Evolutionary conservation across 1,284 basidiomycete genomes (phyloP), one percentile per base, ranked within the genome.

Genomic region (Xerocomus minutiporus): DNA sequence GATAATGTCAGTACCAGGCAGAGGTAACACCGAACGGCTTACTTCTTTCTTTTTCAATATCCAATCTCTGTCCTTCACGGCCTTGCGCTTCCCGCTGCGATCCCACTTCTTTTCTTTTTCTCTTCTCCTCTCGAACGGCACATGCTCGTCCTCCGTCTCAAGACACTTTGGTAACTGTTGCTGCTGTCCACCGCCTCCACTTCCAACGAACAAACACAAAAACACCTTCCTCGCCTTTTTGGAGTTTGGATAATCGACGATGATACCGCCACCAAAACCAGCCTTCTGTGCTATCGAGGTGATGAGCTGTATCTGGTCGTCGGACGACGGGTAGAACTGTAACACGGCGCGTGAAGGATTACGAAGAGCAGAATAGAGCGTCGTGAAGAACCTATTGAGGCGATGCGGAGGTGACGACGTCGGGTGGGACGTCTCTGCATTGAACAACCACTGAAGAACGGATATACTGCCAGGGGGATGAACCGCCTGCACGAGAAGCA

Each of bases 391-490:
- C 35, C 91, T 84, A 26, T 82, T 83, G 32, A 99, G 81, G 41
- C 97, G 90, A 63, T 93, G 89, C 0, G 94, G 90, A 0, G 97
- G 97, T 2, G 94, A 96, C 53, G 88, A 90, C 20, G 88, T 89
- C 34, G 93, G 91, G 57, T 92, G 85, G 3, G 91, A 87, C 28
- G 93, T 89, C 71, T 99, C 97, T 38, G 97, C 96, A 69, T 99
- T 99, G 56, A 98, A 82, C 0, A 99, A 80, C 97, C 97, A 99
- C 74, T 99, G 97, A 3, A 99, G 79, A 25, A 98, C 97, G 20
- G 97, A 99, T 66, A 99, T 92, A 66, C 94, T 97, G 61, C 13
- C 20, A 25, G 17, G 48, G 25, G 17, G 32, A 45, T 46, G 38
- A 41, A 46, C 29, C 39, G 25, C 49, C 48, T n/a, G 48, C 42